Percentiles rank a stretch among this genome's conserved stretches.
These are phyloP conservation scores for Mycena citricolor DNA, from an alignment of 1,284 basidiomycete species.

Conservation along the genomic window DNA sequence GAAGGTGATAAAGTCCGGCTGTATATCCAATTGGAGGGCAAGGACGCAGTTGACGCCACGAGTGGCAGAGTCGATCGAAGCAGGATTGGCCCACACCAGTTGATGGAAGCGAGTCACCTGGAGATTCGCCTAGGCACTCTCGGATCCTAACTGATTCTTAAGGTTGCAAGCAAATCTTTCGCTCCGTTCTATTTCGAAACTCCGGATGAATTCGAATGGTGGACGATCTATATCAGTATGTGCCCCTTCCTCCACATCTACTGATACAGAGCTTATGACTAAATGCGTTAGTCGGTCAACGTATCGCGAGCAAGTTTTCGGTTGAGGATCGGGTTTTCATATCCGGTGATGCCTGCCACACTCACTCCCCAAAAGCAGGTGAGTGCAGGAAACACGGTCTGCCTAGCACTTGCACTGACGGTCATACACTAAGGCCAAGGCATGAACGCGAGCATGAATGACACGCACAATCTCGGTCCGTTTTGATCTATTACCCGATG, in stretches of 20 bases:
- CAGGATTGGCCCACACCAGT: conserved; percentile 56
- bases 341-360: conserved; percentile 81
- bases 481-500: neutral
- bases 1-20: conserved; percentile 71
- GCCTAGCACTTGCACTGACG: too few relatives aligned
- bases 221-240: conserved; percentile 73
- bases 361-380: conserved; percentile 80
- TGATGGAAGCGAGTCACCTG: conserved; percentile 52
- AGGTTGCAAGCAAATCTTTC: conserved; percentile 66
- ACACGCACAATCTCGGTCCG: conserved; percentile 73
- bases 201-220: conserved; percentile 70
- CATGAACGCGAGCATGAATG: conserved; percentile 84
- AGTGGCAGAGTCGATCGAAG: conserved; percentile 64
- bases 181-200: conserved; percentile 65
- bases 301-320: conserved; percentile 71
- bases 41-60: conserved; percentile 45
- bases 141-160: conserved; percentile 1
- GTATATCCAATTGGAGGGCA: conserved; percentile 69
- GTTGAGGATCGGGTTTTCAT: conserved; percentile 75
- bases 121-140: neutral
- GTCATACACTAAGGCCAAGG: conserved; percentile 53
- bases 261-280: neutral
- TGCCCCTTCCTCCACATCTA: conserved; percentile 12
- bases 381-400: too few relatives aligned
- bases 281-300: conserved; percentile 56